A percentile compares a stretch with the other conserved stretches of the same genome.
Evolutionary conservation across 2,329 filamentous ascomycete genomes (phyloP).

Genomic region (Alternaria arbusti): DNA sequence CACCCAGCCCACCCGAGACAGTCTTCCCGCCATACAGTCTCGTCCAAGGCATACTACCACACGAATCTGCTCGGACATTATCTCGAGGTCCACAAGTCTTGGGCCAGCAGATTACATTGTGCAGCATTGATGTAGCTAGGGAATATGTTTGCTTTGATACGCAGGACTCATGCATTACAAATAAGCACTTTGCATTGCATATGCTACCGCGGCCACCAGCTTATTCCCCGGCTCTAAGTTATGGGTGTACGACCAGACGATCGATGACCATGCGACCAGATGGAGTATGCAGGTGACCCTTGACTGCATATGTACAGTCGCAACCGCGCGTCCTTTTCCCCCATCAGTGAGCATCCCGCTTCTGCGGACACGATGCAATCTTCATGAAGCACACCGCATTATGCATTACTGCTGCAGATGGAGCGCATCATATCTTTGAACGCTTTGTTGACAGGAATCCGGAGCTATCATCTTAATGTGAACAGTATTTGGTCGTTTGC

Average conservation of each 20-base stretch:
- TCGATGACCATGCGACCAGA: slow-evolving; percentile 2
- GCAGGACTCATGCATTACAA: slow-evolving; percentile 19
- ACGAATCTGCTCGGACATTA: not conserved
- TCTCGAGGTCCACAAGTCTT: not conserved
- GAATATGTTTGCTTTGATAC: not conserved
- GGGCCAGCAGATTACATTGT: not conserved
- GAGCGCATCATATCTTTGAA: not conserved
- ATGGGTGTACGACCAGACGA: not conserved
- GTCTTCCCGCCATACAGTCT: not conserved
- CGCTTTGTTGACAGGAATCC: not conserved
- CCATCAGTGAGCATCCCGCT: not conserved
- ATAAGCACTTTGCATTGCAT: slow-evolving; percentile 7
- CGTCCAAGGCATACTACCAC: not conserved
- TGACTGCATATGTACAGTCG: not conserved
- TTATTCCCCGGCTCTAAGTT: slow-evolving; percentile 7
- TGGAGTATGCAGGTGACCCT: not conserved
- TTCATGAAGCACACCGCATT: not conserved
- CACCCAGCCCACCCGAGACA: not conserved
- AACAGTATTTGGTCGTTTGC: not conserved
- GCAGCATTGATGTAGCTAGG: slow-evolving; percentile 7
- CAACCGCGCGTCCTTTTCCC: slow-evolving; percentile 2
- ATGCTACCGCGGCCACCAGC: slow-evolving; percentile 4
- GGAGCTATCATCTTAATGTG: not conserved
- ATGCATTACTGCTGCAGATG: not conserved
- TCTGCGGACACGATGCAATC: not conserved